Evolutionary conservation across 768 basidiomycete genomes (phyloP).

Genomic region (Gloeophyllum trabeum): DNA sequence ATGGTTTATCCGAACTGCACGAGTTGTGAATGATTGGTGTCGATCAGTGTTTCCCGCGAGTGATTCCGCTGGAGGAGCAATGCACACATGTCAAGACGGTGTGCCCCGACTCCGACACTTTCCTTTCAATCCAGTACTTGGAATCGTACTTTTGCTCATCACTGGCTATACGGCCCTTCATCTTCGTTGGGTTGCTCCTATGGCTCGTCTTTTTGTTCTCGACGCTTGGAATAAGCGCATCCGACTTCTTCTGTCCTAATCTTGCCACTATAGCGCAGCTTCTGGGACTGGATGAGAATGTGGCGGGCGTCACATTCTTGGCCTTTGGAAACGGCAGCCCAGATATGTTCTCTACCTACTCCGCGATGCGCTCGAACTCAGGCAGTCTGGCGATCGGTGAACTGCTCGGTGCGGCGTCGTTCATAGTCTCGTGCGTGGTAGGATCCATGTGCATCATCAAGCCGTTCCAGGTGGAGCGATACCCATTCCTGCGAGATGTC

Average conservation of each 20-base stretch:
- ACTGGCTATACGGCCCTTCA: slow-evolving; percentile 37
- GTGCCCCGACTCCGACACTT: slow-evolving; percentile 51
- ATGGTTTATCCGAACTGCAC: no score
- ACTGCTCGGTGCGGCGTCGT: slow-evolving; percentile 87
- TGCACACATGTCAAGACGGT: slow-evolving; percentile 48
- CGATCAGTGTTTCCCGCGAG: slow-evolving; percentile 55
- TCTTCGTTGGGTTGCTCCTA: slow-evolving; percentile 52
- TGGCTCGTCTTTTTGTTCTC: slow-evolving; percentile 94
- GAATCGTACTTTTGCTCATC: slow-evolving; percentile 61
- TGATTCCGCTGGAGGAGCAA: slow-evolving; percentile 40
- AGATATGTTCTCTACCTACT: slow-evolving; percentile 93
- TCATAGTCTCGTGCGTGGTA: slow-evolving; percentile 93
- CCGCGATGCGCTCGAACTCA: slow-evolving; percentile 77
- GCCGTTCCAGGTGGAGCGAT: slow-evolving; percentile 75
- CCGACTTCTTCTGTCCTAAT: slow-evolving; percentile 97
- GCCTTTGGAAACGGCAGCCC: slow-evolving; percentile 98
- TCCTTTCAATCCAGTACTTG: slow-evolving; percentile 64
- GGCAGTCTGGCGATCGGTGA: slow-evolving; percentile 92
- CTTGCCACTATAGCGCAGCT: slow-evolving; percentile 80
- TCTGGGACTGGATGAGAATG: slow-evolving; percentile 82
- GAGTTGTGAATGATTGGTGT: no score
- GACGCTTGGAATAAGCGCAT: slow-evolving; percentile 87
- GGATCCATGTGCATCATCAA: slow-evolving; percentile 98
- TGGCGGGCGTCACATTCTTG: slow-evolving; percentile 93
- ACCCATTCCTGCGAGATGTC: slow-evolving; percentile 86